These are phyloP conservation scores for Allium cepa DNA, from an alignment of 106 monocot genomes.

Conservation along the genomic window DNA sequence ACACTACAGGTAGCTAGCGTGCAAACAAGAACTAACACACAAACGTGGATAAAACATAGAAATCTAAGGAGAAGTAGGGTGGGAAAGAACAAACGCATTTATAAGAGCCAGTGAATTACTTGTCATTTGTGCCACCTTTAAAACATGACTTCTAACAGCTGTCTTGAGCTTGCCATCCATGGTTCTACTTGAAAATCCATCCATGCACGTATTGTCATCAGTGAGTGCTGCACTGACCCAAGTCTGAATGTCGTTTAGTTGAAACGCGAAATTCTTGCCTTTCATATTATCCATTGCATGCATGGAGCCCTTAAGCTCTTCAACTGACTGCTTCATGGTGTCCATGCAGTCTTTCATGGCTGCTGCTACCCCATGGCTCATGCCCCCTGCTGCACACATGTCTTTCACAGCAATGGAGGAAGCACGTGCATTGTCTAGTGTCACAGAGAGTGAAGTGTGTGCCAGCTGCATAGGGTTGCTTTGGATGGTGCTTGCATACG, in stretches of 20 bases:
- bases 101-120: constrained; percentile 37
- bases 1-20: too few species aligned
- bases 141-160: constrained; percentile 15
- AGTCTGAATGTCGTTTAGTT: constrained; percentile 30
- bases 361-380: too few species aligned
- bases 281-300: constrained; percentile 11
- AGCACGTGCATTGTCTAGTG: not conserved
- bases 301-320: not conserved
- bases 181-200: constrained; percentile 16
- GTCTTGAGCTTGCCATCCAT: constrained; percentile 13
- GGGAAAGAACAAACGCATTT: constrained; percentile 10
- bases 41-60: too few species aligned
- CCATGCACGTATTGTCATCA: constrained; percentile 41
- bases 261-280: constrained; percentile 4
- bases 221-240: constrained; percentile 53
- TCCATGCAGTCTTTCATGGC: too few species aligned
- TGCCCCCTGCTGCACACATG: too few species aligned
- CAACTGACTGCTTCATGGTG: too few species aligned
- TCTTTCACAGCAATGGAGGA: too few species aligned
- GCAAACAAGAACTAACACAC: too few species aligned
- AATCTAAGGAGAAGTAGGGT: too few species aligned
- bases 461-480: constrained; percentile 17
- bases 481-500: constrained; percentile 17
- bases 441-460: constrained; percentile 17
- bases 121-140: constrained; percentile 24